Conservation (phyloP, 495 filamentous ascomycete genomes). For the Penicillium lagena region DNA sequence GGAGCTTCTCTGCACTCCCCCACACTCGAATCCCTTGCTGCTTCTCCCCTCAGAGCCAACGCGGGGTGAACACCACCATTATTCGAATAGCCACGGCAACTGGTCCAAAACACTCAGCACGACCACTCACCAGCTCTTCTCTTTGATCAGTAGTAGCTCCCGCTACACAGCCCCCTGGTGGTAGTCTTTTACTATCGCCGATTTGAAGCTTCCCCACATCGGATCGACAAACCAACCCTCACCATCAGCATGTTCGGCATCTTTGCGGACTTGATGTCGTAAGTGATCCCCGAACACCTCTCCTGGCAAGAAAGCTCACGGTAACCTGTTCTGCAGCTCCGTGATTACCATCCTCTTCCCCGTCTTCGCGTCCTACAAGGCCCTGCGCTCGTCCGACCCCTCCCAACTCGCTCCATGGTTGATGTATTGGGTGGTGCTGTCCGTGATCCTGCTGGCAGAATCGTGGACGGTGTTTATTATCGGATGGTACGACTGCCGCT, state of each 20-base stretch:
- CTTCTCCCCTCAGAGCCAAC: neutral
- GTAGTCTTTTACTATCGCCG: conserved; percentile 4
- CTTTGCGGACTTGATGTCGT: conserved; percentile 75
- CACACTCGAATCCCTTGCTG: neutral
- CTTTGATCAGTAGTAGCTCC: neutral
- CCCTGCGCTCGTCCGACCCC: conserved; percentile 86
- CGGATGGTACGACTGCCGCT: conserved; percentile 50
- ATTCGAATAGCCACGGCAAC: too few relatives aligned
- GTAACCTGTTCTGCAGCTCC: conserved; percentile 39
- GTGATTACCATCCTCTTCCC: conserved; percentile 90
- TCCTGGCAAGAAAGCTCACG: conserved; percentile 11
- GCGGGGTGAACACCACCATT: too few relatives aligned
- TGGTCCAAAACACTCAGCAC: neutral
- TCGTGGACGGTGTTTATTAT: conserved; percentile 83
- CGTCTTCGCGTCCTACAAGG: conserved; percentile 96
- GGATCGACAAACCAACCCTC: neutral
- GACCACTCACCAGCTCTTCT: neutral
- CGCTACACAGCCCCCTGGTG: too few relatives aligned
- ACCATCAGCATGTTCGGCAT: conserved; percentile 66
- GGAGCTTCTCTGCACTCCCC: neutral
- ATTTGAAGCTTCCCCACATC: conserved; percentile 1
- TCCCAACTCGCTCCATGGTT: conserved; percentile 95
- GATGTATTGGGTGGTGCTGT: conserved; percentile 97
- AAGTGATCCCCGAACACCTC: conserved; percentile 41
- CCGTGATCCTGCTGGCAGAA: conserved; percentile 74